Evolutionary conservation across 352 stramenopile species (phyloP).

Genomic region (Phytopythium vexans): DNA sequence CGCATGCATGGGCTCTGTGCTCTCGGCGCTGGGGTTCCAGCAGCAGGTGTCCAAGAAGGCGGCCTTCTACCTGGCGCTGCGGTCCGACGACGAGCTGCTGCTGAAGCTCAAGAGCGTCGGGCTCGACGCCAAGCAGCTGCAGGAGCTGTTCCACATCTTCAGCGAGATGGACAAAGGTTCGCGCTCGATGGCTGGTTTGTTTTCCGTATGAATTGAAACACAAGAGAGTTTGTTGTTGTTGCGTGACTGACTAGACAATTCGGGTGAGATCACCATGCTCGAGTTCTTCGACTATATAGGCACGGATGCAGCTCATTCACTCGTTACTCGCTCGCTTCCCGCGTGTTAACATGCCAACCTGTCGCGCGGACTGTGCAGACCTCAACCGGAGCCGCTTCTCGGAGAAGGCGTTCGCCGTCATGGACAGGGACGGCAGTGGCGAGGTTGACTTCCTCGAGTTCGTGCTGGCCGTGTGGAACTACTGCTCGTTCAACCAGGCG

Average conservation of each 20-base stretch:
- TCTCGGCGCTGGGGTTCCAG: not conserved
- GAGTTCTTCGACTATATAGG: conserved; percentile 75
- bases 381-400: conserved; percentile 56
- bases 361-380: conserved; percentile 19
- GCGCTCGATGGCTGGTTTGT: not conserved
- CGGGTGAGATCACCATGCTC: conserved; percentile 56
- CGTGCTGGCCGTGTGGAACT: conserved; percentile 75
- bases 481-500: conserved; percentile 64
- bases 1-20: conserved; percentile 18
- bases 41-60: conserved; percentile 6
- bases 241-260: conserved; percentile 33
- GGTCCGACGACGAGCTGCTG: conserved; percentile 32
- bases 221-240: not conserved
- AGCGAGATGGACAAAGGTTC: conserved; percentile 46
- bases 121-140: conserved; percentile 43
- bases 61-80: conserved; percentile 26
- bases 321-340: not conserved
- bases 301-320: conserved; percentile 6
- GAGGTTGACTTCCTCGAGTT: conserved; percentile 77
- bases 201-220: not conserved
- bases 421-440: conserved; percentile 63
- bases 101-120: conserved; percentile 36
- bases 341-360: not conserved
- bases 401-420: conserved; percentile 70
- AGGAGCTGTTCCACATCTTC: conserved; percentile 53